Percentiles rank a stretch among this genome's conserved stretches.
Conservation (phyloP, 768 basidiomycete species). For the Auriculariales sp. region DNA sequence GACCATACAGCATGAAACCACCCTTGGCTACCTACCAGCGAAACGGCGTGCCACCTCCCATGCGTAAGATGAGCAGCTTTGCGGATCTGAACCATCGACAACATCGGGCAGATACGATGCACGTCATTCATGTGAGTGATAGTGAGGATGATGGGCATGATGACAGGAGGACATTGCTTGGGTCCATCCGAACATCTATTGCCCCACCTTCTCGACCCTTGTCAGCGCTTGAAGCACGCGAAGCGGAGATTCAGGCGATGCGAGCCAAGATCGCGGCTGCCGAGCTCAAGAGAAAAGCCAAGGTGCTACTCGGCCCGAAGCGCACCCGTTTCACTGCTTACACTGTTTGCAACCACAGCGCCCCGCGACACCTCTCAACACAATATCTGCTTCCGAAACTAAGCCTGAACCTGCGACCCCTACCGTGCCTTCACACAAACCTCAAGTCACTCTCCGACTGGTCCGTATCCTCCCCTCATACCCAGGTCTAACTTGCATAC, state of each 20-base stretch:
- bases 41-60: conserved; percentile 6
- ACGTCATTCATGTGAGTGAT: conserved; percentile 69
- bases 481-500: too few relatives aligned
- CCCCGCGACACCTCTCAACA: background rate
- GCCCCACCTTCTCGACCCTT: background rate
- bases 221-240: conserved; percentile 35
- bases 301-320: background rate
- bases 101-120: conserved; percentile 34
- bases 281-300: conserved; percentile 39
- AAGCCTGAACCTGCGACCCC: conserved; percentile 3
- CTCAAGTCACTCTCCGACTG: too few relatives aligned
- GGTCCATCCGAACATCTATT: background rate
- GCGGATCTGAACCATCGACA: conserved; percentile 31
- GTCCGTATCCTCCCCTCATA: too few relatives aligned
- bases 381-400: background rate
- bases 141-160: conserved; percentile 44
- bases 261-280: conserved; percentile 52
- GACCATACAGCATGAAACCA: too few relatives aligned
- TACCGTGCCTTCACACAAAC: too few relatives aligned
- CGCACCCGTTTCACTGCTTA: background rate
- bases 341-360: background rate
- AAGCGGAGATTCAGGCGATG: conserved; percentile 60
- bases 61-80: conserved; percentile 34
- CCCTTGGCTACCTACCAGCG: background rate
- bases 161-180: background rate